phyloP scores from a whole-genome alignment of 345 rosid species.

The Gossypium sturtianum region DNA sequence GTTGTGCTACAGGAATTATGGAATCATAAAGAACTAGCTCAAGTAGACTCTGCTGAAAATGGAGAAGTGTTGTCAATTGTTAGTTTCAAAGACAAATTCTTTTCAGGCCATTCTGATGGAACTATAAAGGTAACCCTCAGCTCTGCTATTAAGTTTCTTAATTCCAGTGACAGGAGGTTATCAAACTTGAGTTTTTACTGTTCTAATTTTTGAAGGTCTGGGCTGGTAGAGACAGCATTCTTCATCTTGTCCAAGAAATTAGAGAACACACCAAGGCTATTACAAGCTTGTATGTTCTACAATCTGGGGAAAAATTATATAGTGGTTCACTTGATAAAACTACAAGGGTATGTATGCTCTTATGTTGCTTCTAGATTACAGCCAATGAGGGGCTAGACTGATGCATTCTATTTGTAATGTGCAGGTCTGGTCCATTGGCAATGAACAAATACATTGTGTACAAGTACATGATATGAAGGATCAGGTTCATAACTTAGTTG shows the following conservation, averaged over 20 bases:
- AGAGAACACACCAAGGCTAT: conserved; percentile 60
- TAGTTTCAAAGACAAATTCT: conserved; percentile 48
- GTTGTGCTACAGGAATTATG: conserved; percentile 47
- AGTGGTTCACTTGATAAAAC: conserved; percentile 72
- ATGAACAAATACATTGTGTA: conserved; percentile 30
- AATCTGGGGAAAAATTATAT: conserved; percentile 46
- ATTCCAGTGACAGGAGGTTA: background rate
- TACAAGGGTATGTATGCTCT: conserved; percentile 41
- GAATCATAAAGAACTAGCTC: conserved; percentile 61
- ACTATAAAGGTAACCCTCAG: conserved; percentile 45
- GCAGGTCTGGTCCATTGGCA: conserved; percentile 51
- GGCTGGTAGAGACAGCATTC: conserved; percentile 56
- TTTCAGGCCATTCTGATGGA: conserved; percentile 78
- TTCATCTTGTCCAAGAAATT: conserved; percentile 57
- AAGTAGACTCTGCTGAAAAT: conserved; percentile 44
- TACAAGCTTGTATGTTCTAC: conserved; percentile 46
- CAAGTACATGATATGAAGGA: conserved; percentile 69
- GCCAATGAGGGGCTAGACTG: background rate
- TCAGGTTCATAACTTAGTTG: conserved; percentile 50
- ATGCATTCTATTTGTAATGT: conserved; percentile 5
- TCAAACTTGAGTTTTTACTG: conserved; percentile 6
- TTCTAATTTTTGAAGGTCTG: conserved; percentile 45
- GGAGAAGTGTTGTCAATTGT: conserved; percentile 54
- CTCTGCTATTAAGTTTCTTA: background rate
- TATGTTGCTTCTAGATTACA: background rate